phyloP scores from a whole-genome alignment of 139 green algal genomes.

The Penium margaritaceum region DNA sequence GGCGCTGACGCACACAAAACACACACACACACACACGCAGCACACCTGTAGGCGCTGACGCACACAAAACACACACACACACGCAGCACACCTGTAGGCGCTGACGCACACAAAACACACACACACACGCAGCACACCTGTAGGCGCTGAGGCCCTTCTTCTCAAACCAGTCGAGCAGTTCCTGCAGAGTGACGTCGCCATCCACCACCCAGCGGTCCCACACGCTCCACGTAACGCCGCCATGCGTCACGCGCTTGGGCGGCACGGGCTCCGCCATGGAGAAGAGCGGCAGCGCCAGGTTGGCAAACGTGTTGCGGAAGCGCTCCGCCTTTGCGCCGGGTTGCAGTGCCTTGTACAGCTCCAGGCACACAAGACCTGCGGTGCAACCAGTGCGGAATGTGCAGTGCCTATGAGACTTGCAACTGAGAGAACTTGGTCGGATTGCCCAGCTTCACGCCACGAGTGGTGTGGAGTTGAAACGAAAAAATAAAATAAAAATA shows the following conservation, averaged over 20 bases:
- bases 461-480: no score
- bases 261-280: constrained; percentile 88
- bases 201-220: constrained; percentile 95
- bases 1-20: no score
- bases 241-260: constrained; percentile 63
- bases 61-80: no score
- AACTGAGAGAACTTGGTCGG: no score
- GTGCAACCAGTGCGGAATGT: no score
- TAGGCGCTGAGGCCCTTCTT: constrained; percentile 76
- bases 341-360: constrained; percentile 87
- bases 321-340: constrained; percentile 66
- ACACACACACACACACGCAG: no score
- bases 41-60: no score
- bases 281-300: constrained; percentile 94
- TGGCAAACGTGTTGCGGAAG: constrained; percentile 96
- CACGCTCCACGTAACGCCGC: constrained; percentile 77
- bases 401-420: no score
- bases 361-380: constrained; percentile 84
- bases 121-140: constrained; percentile 18
- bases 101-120: no score
- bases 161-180: constrained; percentile 89
- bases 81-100: no score
- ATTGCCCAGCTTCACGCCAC: no score
- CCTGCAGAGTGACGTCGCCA: constrained; percentile 84
- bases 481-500: no score